These are phyloP conservation scores for Stephania japonica DNA, from an alignment of 164 flowering plant species.

Conservation along the genomic window DNA sequence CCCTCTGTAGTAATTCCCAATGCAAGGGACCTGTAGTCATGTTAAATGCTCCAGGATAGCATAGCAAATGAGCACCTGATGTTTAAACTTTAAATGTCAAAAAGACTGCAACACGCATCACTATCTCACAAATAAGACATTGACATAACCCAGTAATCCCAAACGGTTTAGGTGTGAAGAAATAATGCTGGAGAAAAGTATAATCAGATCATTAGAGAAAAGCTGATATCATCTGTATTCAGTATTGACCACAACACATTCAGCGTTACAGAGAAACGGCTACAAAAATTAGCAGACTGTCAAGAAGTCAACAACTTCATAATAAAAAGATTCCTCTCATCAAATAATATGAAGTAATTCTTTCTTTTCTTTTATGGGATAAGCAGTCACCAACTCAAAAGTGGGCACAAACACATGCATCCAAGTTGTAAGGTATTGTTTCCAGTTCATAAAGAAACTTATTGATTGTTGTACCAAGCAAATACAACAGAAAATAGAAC, in stretches of 20 bases:
- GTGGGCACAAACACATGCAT: too few relatives aligned
- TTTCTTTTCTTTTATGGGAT: too few relatives aligned
- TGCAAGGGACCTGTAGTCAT: conserved; percentile 99
- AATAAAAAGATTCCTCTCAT: not conserved
- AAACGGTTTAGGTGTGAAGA: not conserved
- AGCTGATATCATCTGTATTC: not conserved
- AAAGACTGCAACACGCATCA: not conserved
- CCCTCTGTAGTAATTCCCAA: conserved; percentile 90
- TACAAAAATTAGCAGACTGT: not conserved
- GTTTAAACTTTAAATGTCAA: not conserved
- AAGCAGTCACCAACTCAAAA: too few relatives aligned
- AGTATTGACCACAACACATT: too few relatives aligned
- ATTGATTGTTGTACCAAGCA: not conserved
- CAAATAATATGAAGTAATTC: not conserved
- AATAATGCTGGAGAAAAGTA: not conserved
- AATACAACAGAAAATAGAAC: not conserved
- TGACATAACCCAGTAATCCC: not conserved
- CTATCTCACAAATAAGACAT: not conserved
- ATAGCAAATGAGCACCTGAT: conserved; percentile 88
- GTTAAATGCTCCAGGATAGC: conserved; percentile 98
- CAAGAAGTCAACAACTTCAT: not conserved
- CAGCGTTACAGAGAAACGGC: too few relatives aligned
- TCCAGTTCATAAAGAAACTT: too few relatives aligned
- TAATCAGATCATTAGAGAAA: not conserved
- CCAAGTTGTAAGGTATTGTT: too few relatives aligned